phyloP scores from a whole-genome alignment of 2,329 filamentous ascomycete species.

The Didymella exigua region DNA sequence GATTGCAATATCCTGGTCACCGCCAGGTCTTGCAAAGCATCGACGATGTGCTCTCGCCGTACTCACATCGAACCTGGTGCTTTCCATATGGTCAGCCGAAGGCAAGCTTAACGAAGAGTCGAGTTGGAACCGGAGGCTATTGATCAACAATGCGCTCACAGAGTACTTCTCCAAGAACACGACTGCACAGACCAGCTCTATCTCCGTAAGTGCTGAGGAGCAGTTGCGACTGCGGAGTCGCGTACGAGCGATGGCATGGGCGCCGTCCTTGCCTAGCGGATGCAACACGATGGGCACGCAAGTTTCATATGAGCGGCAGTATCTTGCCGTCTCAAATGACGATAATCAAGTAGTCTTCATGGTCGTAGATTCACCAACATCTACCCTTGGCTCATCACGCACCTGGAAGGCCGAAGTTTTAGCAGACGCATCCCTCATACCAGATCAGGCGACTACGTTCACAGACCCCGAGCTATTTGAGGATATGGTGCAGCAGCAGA shows the following conservation, averaged over 20 bases:
- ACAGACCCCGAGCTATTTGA: constrained; percentile 34
- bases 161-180: constrained; percentile 42
- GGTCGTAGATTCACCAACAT: constrained; percentile 47
- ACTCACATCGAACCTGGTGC: constrained; percentile 61
- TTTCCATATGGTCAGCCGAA: constrained; percentile 62
- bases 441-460: constrained; percentile 18
- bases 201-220: constrained; percentile 37
- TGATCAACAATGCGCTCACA: constrained; percentile 59
- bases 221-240: constrained; percentile 45
- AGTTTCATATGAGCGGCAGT: constrained; percentile 34
- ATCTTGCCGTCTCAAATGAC: constrained; percentile 51
- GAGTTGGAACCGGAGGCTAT: constrained; percentile 58
- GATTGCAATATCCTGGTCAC: constrained; percentile 61
- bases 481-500: constrained; percentile 39
- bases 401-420: constrained; percentile 40
- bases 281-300: constrained; percentile 32
- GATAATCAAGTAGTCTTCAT: constrained; percentile 50
- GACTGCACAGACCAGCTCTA: constrained; percentile 21
- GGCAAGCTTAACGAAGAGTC: constrained; percentile 49
- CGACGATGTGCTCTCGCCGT: constrained; percentile 61
- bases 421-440: constrained; percentile 29
- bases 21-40: constrained; percentile 61
- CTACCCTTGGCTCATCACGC: constrained; percentile 31
- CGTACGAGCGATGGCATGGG: constrained; percentile 53
- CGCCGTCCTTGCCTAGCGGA: constrained; percentile 29